A percentile compares a stretch with the other conserved stretches of the same genome.
Conservation (phyloP, 345 rosid genomes). For the Eucalyptus shirleyi region DNA sequence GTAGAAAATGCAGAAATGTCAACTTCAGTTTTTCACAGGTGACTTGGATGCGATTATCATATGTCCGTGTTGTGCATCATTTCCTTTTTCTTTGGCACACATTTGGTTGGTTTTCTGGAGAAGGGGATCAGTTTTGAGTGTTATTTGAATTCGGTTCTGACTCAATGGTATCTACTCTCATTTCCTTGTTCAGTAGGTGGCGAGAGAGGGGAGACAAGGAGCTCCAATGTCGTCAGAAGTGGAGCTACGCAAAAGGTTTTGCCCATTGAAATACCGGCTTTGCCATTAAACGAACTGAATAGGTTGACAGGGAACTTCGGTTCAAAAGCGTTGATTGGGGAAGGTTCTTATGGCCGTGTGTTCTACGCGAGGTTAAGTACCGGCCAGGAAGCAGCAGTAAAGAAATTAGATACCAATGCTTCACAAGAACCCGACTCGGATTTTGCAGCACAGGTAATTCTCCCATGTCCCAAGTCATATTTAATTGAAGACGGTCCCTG, state of each 20-base stretch:
- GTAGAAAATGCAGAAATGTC: background rate
- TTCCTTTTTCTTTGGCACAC: background rate
- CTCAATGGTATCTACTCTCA: background rate
- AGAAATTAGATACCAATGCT: conserved; percentile 70
- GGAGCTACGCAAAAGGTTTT: conserved; percentile 71
- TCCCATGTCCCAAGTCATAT: background rate
- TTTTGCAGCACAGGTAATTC: conserved; percentile 61
- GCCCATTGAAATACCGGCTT: conserved; percentile 64
- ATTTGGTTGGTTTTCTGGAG: background rate
- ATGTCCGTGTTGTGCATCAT: background rate
- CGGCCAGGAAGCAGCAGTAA: conserved; percentile 50
- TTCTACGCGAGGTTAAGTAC: conserved; percentile 42
- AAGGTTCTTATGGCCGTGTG: conserved; percentile 94
- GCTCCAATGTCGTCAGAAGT: conserved; percentile 23
- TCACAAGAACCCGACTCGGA: conserved; percentile 71
- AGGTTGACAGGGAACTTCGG: conserved; percentile 58
- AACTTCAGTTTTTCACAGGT: background rate
- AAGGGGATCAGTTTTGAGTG: background rate
- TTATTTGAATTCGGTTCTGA: background rate
- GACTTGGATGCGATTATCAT: background rate
- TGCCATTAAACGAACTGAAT: conserved; percentile 58
- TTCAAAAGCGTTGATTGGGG: conserved; percentile 73
- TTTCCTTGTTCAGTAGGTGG: conserved; percentile 7
- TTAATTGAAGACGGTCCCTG: background rate
- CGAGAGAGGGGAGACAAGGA: conserved; percentile 62